Evolutionary conservation across 768 basidiomycete genomes (phyloP), one percentile per base, ranked within the genome.

Genomic region (Harrya chromipes): DNA sequence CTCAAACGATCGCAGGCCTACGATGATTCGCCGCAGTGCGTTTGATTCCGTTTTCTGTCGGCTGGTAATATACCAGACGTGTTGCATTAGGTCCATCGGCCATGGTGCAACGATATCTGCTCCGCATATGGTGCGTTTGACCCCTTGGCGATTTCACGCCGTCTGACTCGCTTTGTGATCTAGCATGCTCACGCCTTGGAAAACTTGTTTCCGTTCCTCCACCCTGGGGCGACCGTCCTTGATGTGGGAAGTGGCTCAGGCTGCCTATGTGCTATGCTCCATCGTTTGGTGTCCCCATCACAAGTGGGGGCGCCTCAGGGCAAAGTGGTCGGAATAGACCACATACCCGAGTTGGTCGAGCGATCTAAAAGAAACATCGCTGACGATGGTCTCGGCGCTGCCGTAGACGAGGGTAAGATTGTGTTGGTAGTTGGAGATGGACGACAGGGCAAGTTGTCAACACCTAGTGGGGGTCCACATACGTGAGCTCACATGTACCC

Each of bases 31-130:
- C 91, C 91, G 5, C 84, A 88, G 84, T 86, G 64, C 11, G 58
- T 44, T 17, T 66, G 70, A 54, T 47, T 55, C 20, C 69, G 29
- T 73, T 54, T 64, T 66, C 0, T 17, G 2, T 36, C 13, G 29
- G 12, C 7, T 8, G 12, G 3, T 34, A 23, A 26, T 12, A 21
- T 24, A 37, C 40, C 16, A 13, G 38, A 53, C 21, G 26, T 39
- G n/a, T n/a, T n/a, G 20, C 12, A 52, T 52, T 59, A 89, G 88
- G 64, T 52, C 75, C 16, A 93, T 94, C 44, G 87, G 89, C 2
- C 79, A 87, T 60, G 85, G 83, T 12, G 94, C 94, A 13, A 99
- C 95, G 0, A 97, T 99, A 54, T 91, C 88, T 34, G 95, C 95
- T 0, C 95, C 95, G 1, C 95, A 99, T 65, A 98, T 98, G 94